These are phyloP conservation scores for Spathaspora sp. DNA, from an alignment of 1,139 yeast species.

Conservation along the genomic window DNA sequence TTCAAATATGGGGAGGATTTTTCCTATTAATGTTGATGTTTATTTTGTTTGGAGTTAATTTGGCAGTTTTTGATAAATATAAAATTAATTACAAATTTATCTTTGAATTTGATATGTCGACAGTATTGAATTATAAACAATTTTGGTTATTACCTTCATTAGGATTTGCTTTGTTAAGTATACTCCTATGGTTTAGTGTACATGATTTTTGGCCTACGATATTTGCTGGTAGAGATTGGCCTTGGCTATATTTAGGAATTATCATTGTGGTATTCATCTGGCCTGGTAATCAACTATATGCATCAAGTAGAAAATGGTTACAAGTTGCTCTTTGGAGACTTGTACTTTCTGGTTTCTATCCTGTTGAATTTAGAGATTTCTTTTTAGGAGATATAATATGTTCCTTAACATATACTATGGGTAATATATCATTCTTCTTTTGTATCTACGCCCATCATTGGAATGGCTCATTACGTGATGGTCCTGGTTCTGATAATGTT, in stretches of 20 bases:
- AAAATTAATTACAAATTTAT: slow-evolving; percentile 89
- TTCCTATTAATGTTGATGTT: slow-evolving; percentile 61
- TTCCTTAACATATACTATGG: slow-evolving; percentile 82
- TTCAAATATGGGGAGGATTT: slow-evolving; percentile 94
- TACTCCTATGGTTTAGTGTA: slow-evolving; percentile 77
- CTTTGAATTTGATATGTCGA: slow-evolving; percentile 79
- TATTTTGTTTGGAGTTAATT: slow-evolving; percentile 64
- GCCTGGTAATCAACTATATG: slow-evolving; percentile 59
- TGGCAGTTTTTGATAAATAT: slow-evolving; percentile 68
- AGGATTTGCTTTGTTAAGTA: slow-evolving; percentile 52
- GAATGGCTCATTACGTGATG: slow-evolving; percentile 46
- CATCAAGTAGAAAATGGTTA: slow-evolving; percentile 70
- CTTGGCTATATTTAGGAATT: slow-evolving; percentile 72
- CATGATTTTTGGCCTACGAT: slow-evolving; percentile 60
- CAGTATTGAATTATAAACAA: slow-evolving; percentile 67
- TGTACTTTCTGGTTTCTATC: slow-evolving; percentile 78
- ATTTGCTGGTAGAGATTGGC: slow-evolving; percentile 73
- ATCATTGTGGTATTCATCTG: slow-evolving; percentile 51
- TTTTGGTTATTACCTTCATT: slow-evolving; percentile 63
- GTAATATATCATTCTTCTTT: slow-evolving; percentile 81
- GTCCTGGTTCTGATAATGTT: slow-evolving; percentile 34
- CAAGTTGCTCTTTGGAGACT: slow-evolving; percentile 71
- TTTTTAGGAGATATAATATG: slow-evolving; percentile 89
- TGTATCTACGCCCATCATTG: slow-evolving; percentile 77
- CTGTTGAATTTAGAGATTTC: slow-evolving; percentile 94